These are phyloP conservation scores for Boletus rubropictus DNA, from an alignment of 768 basidiomycete species.

Conservation along the genomic window DNA sequence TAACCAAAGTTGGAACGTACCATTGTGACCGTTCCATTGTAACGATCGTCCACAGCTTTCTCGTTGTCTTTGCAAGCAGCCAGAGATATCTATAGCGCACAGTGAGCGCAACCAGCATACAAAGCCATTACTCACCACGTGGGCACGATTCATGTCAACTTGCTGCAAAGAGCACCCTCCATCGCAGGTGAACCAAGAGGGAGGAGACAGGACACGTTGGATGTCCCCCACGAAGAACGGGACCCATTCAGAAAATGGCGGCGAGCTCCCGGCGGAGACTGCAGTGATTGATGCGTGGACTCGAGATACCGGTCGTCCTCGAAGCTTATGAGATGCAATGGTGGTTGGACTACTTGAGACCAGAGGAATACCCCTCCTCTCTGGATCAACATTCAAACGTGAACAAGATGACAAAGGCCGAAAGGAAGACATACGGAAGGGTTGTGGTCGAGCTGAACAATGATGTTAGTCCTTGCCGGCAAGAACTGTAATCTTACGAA, in stretches of 20 bases:
- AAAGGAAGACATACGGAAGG: slow-evolving; percentile 6
- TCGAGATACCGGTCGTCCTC: slow-evolving; percentile 13
- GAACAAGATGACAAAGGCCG: background rate
- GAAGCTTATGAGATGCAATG: background rate
- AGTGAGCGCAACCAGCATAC: background rate
- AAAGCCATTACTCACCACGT: slow-evolving; percentile 19
- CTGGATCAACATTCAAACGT: slow-evolving; percentile 3
- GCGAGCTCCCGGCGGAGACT: slow-evolving; percentile 17
- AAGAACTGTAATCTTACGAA: slow-evolving; percentile 2
- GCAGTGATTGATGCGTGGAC: slow-evolving; percentile 8
- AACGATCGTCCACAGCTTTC: slow-evolving; percentile 17
- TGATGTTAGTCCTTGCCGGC: background rate
- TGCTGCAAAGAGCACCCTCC: slow-evolving; percentile 11
- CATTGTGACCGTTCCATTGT: slow-evolving; percentile 18
- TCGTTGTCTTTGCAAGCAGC: slow-evolving; percentile 28
- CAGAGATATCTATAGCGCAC: slow-evolving; percentile 18
- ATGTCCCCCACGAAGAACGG: slow-evolving; percentile 4
- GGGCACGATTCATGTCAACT: slow-evolving; percentile 8
- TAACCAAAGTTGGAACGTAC: slow-evolving; percentile 2
- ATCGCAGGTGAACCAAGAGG: slow-evolving; percentile 12
- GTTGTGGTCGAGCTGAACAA: background rate
- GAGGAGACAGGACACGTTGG: slow-evolving; percentile 20
- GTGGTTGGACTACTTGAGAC: background rate
- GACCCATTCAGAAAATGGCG: slow-evolving; percentile 8
- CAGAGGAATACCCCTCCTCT: background rate